Evolutionary conservation across 768 basidiomycete species (phyloP).

Genomic region (Ramaria sp.): DNA sequence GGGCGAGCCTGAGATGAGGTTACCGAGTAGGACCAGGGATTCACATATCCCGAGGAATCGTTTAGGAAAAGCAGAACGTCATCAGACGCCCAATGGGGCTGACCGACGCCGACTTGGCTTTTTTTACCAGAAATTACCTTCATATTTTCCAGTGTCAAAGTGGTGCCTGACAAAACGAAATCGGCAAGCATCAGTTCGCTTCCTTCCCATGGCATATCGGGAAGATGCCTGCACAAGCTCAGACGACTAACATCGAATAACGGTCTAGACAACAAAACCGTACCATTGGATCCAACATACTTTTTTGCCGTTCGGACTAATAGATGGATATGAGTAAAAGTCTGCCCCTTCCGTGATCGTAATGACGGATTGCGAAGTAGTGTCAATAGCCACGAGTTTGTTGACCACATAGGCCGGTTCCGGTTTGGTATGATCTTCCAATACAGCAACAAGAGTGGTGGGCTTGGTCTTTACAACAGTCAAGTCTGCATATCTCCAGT

Average conservation of each 20-base stretch:
- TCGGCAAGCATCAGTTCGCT: slow-evolving; percentile 43
- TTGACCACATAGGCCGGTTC: slow-evolving; percentile 43
- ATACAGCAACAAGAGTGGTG: slow-evolving; percentile 46
- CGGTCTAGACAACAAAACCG: too few species aligned
- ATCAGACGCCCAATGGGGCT: too few species aligned
- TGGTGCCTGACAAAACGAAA: slow-evolving; percentile 18
- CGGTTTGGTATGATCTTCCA: slow-evolving; percentile 61
- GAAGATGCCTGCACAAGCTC: slow-evolving; percentile 26
- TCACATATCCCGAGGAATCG: too few species aligned
- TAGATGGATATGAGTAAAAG: slow-evolving; percentile 56
- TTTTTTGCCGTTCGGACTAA: slow-evolving; percentile 47
- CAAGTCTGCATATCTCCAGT: slow-evolving; percentile 55
- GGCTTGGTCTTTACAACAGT: slow-evolving; percentile 42
- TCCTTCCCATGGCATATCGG: slow-evolving; percentile 68
- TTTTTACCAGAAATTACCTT: slow-evolving; percentile 41
- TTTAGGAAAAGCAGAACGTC: too few species aligned
- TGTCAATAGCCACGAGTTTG: slow-evolving; percentile 47
- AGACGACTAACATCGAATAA: too few species aligned
- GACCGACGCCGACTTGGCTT: slow-evolving; percentile 40
- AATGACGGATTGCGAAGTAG: slow-evolving; percentile 29
- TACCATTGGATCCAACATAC: slow-evolving; percentile 60
- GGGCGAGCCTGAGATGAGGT: slow-evolving; percentile 23
- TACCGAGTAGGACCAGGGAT: too few species aligned
- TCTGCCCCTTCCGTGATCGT: slow-evolving; percentile 49
- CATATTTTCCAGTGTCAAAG: slow-evolving; percentile 25